Evolutionary conservation across 306 rosid species (phyloP).

Genomic region (Lablab purpureus): DNA sequence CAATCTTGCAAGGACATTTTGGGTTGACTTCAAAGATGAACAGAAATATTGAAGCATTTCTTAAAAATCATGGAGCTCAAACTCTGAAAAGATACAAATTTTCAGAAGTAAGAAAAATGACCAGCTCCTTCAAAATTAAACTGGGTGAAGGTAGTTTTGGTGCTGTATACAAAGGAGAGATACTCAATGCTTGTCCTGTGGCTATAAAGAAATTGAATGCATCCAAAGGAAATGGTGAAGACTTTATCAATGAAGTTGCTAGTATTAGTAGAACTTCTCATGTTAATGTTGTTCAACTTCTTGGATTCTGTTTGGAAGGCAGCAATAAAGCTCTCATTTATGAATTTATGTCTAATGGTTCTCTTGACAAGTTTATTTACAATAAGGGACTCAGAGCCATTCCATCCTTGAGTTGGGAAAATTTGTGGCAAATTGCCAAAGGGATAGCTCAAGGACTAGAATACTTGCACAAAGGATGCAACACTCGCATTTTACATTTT

Average conservation of each 20-base stretch:
- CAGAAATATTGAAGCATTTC: background rate
- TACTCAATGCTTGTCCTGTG: background rate
- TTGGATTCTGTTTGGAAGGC: conserved; percentile 47
- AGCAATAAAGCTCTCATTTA: conserved; percentile 42
- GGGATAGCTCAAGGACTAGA: conserved; percentile 46
- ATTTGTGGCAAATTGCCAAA: conserved; percentile 29
- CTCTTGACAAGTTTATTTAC: conserved; percentile 40
- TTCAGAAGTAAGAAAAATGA: background rate
- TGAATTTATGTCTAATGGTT: conserved; percentile 47
- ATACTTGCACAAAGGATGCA: conserved; percentile 48
- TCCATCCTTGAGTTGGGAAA: conserved; percentile 17
- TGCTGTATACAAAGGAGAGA: background rate
- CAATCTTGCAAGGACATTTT: background rate
- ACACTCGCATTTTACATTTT: conserved; percentile 46
- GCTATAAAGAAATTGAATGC: background rate
- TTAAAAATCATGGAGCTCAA: background rate
- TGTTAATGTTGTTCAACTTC: conserved; percentile 41
- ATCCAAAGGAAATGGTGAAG: conserved; percentile 46
- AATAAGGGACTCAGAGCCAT: background rate
- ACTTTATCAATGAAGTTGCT: conserved; percentile 59
- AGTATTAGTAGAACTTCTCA: conserved; percentile 53
- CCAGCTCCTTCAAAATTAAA: background rate
- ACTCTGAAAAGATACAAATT: background rate
- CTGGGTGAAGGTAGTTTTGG: background rate
- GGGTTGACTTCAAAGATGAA: background rate